These are phyloP conservation scores for Calonectria pseudoreteaudii DNA, from an alignment of 2,329 filamentous ascomycete genomes.

Conservation along the genomic window DNA sequence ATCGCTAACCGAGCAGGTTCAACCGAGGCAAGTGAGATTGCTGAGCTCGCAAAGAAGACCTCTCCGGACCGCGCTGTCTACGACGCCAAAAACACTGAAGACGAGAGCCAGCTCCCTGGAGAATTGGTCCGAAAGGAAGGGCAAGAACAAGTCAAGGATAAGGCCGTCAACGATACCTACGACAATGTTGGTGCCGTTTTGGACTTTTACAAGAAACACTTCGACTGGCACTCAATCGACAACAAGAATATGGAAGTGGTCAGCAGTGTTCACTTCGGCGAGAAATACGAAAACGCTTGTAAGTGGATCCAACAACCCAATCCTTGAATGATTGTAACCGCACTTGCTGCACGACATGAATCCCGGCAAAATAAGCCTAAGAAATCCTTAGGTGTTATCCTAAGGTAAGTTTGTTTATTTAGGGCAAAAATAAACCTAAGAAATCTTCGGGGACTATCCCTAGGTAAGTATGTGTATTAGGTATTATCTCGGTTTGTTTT, in stretches of 20 bases:
- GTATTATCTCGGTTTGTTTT: no score
- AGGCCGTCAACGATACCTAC: slow-evolving; percentile 60
- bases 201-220: slow-evolving; percentile 62
- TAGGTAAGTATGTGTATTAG: no score
- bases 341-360: no score
- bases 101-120: slow-evolving; percentile 56
- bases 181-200: slow-evolving; percentile 63
- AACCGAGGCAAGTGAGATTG: neutral
- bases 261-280: slow-evolving; percentile 65
- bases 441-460: no score
- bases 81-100: slow-evolving; percentile 53
- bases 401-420: no score
- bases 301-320: slow-evolving; percentile 33
- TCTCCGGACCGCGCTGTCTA: slow-evolving; percentile 57
- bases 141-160: slow-evolving; percentile 53
- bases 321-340: no score
- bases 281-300: slow-evolving; percentile 65
- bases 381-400: no score
- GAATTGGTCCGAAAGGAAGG: slow-evolving; percentile 57
- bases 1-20: neutral
- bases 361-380: no score
- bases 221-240: slow-evolving; percentile 64
- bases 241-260: slow-evolving; percentile 61
- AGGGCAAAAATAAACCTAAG: no score
- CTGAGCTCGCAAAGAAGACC: slow-evolving; percentile 31